Evolutionary conservation across 305 asterid species (phyloP).

Genomic region (Monarda citriodora): DNA sequence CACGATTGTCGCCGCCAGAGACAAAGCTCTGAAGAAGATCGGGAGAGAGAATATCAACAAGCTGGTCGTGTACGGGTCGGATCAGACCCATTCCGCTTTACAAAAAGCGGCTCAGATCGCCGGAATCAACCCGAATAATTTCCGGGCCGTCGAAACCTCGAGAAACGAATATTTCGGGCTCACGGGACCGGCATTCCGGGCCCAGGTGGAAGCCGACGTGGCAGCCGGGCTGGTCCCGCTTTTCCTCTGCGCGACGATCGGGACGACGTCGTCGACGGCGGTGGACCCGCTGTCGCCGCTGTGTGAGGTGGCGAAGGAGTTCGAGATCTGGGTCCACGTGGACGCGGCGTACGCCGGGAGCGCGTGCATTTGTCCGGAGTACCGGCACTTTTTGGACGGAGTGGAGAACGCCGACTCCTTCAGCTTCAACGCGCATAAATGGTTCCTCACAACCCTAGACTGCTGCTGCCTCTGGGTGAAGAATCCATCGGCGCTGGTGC

Average conservation of each 20-base stretch:
- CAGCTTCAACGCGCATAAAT: constrained; percentile 75
- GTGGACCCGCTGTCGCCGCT: constrained; percentile 51
- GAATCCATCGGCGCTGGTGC: constrained; percentile 45
- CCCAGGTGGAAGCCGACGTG: constrained; percentile 35
- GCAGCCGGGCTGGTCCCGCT: constrained; percentile 52
- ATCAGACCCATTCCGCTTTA: constrained; percentile 70
- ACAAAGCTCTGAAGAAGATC: constrained; percentile 40
- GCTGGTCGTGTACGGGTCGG: constrained; percentile 62
- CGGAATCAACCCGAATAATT: constrained; percentile 52
- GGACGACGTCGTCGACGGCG: constrained; percentile 71
- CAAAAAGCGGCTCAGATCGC: constrained; percentile 73
- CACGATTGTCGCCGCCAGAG: constrained; percentile 57
- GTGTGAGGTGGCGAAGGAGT: constrained; percentile 48
- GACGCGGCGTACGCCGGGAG: constrained; percentile 87
- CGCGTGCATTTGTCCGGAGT: constrained; percentile 64
- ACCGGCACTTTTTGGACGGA: constrained; percentile 58
- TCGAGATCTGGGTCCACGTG: constrained; percentile 63
- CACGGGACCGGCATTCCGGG: constrained; percentile 25
- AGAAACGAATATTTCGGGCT: too few relatives aligned
- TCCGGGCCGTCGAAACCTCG: constrained; percentile 34
- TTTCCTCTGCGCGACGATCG: constrained; percentile 63
- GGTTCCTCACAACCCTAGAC: constrained; percentile 68
- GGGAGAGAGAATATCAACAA: constrained; percentile 50
- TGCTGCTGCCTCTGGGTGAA: constrained; percentile 81
- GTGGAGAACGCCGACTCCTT: constrained; percentile 61